Conservation (phyloP, 768 basidiomycete species). For the Russula sp. region DNA sequence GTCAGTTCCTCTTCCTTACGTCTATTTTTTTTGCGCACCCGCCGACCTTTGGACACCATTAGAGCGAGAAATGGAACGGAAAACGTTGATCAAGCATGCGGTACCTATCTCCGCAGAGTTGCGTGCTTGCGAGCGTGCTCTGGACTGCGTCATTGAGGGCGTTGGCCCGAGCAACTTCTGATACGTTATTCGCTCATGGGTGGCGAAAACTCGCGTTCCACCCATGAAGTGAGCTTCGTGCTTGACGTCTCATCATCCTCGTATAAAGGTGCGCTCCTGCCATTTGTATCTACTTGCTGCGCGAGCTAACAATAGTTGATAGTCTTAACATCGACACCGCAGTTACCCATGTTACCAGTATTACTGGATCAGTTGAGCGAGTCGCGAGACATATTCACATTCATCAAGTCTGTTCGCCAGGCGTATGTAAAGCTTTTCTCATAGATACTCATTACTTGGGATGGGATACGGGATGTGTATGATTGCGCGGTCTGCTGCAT, state of each 20-base stretch:
- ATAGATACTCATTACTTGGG: slow-evolving; percentile 25
- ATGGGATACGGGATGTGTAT: background rate
- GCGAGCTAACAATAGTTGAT: slow-evolving; percentile 2
- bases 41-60: slow-evolving; percentile 1
- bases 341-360: slow-evolving; percentile 61
- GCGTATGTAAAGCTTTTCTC: slow-evolving; percentile 45
- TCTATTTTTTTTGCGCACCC: too few relatives aligned
- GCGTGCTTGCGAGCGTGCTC: slow-evolving; percentile 50
- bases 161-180: slow-evolving; percentile 68
- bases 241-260: slow-evolving; percentile 24
- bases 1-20: slow-evolving; percentile 41
- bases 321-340: slow-evolving; percentile 83
- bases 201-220: slow-evolving; percentile 8
- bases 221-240: slow-evolving; percentile 28
- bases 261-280: slow-evolving; percentile 23
- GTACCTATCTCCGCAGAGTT: slow-evolving; percentile 55
- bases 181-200: slow-evolving; percentile 53
- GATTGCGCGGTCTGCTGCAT: background rate
- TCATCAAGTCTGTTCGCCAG: slow-evolving; percentile 63
- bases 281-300: background rate
- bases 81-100: slow-evolving; percentile 53
- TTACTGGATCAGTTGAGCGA: slow-evolving; percentile 70
- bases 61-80: slow-evolving; percentile 70
- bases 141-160: slow-evolving; percentile 74
- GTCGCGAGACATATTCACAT: slow-evolving; percentile 63